Evolutionary conservation across 2,329 filamentous ascomycete species (phyloP).

Genomic region (Pseudocercospora pini-densiflorae): DNA sequence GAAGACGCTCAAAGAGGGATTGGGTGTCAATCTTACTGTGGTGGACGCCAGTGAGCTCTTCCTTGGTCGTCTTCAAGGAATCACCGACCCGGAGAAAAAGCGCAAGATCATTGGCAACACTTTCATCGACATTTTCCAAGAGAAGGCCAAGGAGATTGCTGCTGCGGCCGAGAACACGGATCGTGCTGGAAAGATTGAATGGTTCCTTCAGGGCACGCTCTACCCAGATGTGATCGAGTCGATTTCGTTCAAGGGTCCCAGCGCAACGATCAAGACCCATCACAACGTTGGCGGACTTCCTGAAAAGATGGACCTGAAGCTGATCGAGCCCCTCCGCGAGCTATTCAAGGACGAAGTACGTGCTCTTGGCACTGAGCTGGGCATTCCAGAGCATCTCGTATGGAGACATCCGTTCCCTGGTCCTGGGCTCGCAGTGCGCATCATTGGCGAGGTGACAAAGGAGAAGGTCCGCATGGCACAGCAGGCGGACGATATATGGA

Average conservation of each 20-base stretch:
- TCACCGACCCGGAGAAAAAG: conserved; percentile 81
- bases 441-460: conserved; percentile 81
- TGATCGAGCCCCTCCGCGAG: conserved; percentile 78
- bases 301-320: conserved; percentile 65
- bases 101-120: conserved; percentile 86
- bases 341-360: conserved; percentile 86
- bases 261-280: conserved; percentile 74
- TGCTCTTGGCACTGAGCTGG: conserved; percentile 69
- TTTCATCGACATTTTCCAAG: conserved; percentile 83
- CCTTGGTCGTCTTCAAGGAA: conserved; percentile 74
- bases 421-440: conserved; percentile 75
- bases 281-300: conserved; percentile 75
- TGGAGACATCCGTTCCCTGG: conserved; percentile 80
- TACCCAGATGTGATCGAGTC: conserved; percentile 76
- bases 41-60: conserved; percentile 80
- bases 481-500: conserved; percentile 79
- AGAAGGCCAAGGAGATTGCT: conserved; percentile 76
- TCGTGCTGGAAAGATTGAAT: conserved; percentile 77
- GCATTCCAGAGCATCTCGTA: conserved; percentile 74
- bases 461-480: conserved; percentile 79
- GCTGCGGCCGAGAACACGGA: conserved; percentile 68
- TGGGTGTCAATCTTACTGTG: conserved; percentile 90
- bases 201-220: conserved; percentile 84
- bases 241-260: conserved; percentile 74
- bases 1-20: conserved; percentile 73